Percentiles rank a stretch among this genome's conserved stretches.
Conservation (phyloP, 1,284 basidiomycete species). For the Sanghuangporus sanghuang region DNA sequence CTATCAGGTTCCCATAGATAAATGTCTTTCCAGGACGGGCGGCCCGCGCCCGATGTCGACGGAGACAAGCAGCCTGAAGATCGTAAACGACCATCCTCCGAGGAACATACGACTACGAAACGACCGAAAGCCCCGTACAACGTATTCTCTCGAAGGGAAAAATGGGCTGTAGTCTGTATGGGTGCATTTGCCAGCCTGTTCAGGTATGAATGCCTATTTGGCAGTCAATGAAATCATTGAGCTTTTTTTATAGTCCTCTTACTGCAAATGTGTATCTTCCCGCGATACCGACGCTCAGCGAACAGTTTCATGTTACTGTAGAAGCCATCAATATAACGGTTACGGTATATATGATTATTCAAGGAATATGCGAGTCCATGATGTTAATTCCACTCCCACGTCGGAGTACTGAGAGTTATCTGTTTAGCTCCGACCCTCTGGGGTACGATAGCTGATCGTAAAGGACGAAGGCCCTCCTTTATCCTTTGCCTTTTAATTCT, state of each 20-base stretch:
- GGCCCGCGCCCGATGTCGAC: background rate
- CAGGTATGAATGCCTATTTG: slow-evolving; percentile 36
- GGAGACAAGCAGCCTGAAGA: background rate
- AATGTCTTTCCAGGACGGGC: background rate
- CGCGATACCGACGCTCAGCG: slow-evolving; percentile 62
- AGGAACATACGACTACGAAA: background rate
- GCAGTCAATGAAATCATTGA: background rate
- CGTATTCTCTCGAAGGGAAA: slow-evolving; percentile 51
- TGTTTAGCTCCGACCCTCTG: slow-evolving; percentile 54
- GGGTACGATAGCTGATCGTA: slow-evolving; percentile 44
- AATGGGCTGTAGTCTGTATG: slow-evolving; percentile 62
- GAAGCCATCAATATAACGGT: slow-evolving; percentile 75
- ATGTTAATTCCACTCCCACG: background rate
- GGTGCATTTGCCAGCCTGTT: slow-evolving; percentile 54
- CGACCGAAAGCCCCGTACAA: slow-evolving; percentile 36
- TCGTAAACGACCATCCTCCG: background rate
- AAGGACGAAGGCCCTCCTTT: slow-evolving; percentile 42
- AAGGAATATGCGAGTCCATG: slow-evolving; percentile 55
- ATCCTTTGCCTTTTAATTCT: slow-evolving; percentile 38
- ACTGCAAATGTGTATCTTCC: slow-evolving; percentile 77
- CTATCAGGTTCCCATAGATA: background rate
- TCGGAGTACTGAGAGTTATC: background rate
- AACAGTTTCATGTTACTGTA: slow-evolving; percentile 55
- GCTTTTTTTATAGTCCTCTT: slow-evolving; percentile 48
- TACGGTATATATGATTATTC: slow-evolving; percentile 74